A percentile compares a stretch with the other conserved stretches of the same genome.
phyloP scores from a whole-genome alignment of 1,139 yeast species.

The Candida freyschussii region DNA sequence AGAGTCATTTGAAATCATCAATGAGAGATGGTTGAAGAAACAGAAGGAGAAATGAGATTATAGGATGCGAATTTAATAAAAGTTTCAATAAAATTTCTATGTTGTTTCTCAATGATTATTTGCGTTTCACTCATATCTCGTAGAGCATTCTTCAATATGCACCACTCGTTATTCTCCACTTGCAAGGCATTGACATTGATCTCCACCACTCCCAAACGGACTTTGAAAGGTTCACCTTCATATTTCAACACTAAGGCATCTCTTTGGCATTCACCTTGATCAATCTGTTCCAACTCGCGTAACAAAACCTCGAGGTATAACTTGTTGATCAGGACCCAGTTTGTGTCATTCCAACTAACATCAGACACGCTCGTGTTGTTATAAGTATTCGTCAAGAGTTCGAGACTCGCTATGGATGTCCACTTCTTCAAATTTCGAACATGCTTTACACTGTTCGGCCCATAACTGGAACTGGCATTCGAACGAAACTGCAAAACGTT shows the following conservation, averaged over 20 bases:
- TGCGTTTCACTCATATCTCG: conserved; percentile 1
- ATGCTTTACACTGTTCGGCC: conserved; percentile 2
- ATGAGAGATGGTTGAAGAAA: conserved; percentile 51
- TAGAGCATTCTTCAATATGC: conserved; percentile 1
- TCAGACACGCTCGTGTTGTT: conserved; percentile 9
- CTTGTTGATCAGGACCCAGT: conserved; percentile 10
- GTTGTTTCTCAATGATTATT: not conserved
- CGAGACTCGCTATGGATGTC: conserved; percentile 15
- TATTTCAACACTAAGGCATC: conserved; percentile 1
- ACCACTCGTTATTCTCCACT: no score
- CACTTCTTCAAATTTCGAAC: conserved; percentile 5
- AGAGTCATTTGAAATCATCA: conserved; percentile 61
- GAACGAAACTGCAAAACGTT: conserved; percentile 8
- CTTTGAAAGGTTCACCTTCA: not conserved
- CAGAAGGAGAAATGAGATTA: conserved; percentile 9
- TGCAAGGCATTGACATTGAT: conserved; percentile 3
- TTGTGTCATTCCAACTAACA: conserved; percentile 13
- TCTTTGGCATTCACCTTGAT: not conserved
- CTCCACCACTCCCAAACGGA: not conserved
- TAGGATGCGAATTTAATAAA: conserved; percentile 12
- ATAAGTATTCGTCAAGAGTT: conserved; percentile 10
- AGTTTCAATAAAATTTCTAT: conserved; percentile 8
- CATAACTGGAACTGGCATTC: conserved; percentile 15
- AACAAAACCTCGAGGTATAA: conserved; percentile 10
- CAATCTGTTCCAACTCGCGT: conserved; percentile 1